Percentiles rank a stretch among this genome's conserved stretches.
Evolutionary conservation across 129 eudicot genomes (phyloP).

Genomic region (Arctium lappa): DNA sequence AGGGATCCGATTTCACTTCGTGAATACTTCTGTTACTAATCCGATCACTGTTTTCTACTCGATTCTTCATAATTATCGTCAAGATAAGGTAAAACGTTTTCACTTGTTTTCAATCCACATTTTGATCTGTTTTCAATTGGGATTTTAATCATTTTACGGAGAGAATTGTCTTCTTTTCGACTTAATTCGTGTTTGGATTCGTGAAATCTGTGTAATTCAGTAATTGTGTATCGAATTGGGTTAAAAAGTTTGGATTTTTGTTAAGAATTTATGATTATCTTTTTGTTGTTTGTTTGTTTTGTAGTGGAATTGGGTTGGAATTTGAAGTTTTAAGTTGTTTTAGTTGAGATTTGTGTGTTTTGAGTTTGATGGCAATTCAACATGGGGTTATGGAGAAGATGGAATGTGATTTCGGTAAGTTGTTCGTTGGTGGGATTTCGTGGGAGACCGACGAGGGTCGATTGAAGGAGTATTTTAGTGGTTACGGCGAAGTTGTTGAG

Average conservation of each 20-base stretch:
- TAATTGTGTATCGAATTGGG: background rate
- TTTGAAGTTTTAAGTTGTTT: background rate
- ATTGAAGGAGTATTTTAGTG: slow-evolving; percentile 60
- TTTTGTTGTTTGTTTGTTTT: slow-evolving; percentile 6
- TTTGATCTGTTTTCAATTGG: slow-evolving; percentile 9
- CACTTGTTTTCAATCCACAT: slow-evolving; percentile 17
- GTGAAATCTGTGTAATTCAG: background rate
- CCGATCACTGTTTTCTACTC: slow-evolving; percentile 33
- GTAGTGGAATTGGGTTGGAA: slow-evolving; percentile 20
- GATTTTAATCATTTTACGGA: background rate
- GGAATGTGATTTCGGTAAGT: slow-evolving; percentile 71
- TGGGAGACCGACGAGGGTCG: slow-evolving; percentile 91
- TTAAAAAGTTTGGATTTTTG: slow-evolving; percentile 6
- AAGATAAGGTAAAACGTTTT: slow-evolving; percentile 40
- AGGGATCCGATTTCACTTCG: slow-evolving; percentile 30
- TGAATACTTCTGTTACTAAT: slow-evolving; percentile 28
- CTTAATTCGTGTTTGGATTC: background rate
- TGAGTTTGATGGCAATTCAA: slow-evolving; percentile 32
- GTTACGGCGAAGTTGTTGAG: slow-evolving; percentile 73
- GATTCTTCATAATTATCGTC: slow-evolving; percentile 37
- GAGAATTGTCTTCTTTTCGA: background rate
- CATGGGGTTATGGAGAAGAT: slow-evolving; percentile 39
- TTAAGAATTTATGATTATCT: slow-evolving; percentile 3
- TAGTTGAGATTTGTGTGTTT: background rate
- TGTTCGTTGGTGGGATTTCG: slow-evolving; percentile 88